Base-by-base conservation (phyloP, 768 basidiomycete genomes). In the Flagelloscypha sp. region DNA sequence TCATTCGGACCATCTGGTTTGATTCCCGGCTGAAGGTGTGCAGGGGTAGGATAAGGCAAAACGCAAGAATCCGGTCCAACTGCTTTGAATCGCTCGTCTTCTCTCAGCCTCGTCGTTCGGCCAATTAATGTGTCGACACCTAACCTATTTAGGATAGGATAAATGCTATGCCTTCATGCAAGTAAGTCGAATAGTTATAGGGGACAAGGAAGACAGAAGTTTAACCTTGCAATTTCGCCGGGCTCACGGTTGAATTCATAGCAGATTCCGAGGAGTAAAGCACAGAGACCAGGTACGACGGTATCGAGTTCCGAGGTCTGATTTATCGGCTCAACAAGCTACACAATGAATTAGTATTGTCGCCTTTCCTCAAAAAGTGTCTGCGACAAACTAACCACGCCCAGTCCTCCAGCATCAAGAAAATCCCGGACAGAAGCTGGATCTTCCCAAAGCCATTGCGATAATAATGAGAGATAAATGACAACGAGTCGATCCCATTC, bases 401-500 rank as follows among this genome's bases (percentile, higher is more conserved):
- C 84, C 32, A 99, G 60, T 34, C 89, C 90, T 15, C 92, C 89
- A 6, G 88, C 82, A 48, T 87, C 80, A 44, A 99, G 63, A 50
- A 97, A 94, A 52, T 87, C 90, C 42, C 79, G 70, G 34, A 95
- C 89, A 0, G 85, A 81, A 35, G 68, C 73, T 0, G 92, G 79
- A 48, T 95, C 93, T 49, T 98, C 94, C 93, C 93, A 99, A 6
- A 95, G 65, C 95, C 95, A 99, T 43, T 92, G 88, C 4, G 76
- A 69, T 21, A 99, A 66, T 36, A 95, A 56, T 31, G 76, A 74
- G 23, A 98, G 64, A 51, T 97, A 94, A 0, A 80, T 84, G 6
- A 87, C 78, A 49, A 92, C 79, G 30, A 94, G 63, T 40, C 89
- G 69, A 43, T 90, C 89, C 89, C 92, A 97, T 48, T 95, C 93